A percentile compares a stretch with the other conserved stretches of the same genome.
phyloP scores from a whole-genome alignment of 305 asterid species.

The Striga hermonthica region DNA sequence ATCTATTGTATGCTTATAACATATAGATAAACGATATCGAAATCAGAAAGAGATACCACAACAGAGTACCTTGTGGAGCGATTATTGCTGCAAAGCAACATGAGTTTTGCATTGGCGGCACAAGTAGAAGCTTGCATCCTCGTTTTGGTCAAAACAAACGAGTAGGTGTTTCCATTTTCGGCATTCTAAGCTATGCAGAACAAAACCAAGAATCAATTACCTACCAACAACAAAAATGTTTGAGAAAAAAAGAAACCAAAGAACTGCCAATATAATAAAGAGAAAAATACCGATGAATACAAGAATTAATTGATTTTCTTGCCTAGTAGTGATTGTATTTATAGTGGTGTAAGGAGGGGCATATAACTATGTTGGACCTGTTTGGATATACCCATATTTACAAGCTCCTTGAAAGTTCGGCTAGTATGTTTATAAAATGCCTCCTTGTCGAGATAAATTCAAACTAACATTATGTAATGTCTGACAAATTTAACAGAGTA shows the following conservation, averaged over 20 bases:
- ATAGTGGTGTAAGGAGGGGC: background rate
- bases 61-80: slow-evolving; percentile 29
- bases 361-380: background rate
- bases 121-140: slow-evolving; percentile 19
- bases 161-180: slow-evolving; percentile 5
- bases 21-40: too few relatives aligned
- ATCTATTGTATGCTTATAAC: too few relatives aligned
- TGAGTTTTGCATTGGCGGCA: slow-evolving; percentile 31
- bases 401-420: background rate
- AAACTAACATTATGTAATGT: background rate
- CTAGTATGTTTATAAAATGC: background rate
- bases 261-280: background rate
- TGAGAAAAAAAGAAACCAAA: background rate
- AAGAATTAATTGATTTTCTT: background rate
- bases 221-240: too few relatives aligned
- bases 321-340: background rate
- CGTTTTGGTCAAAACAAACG: slow-evolving; percentile 24
- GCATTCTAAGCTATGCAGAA: background rate
- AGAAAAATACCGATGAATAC: background rate
- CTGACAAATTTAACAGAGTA: background rate
- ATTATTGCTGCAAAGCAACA: slow-evolving; percentile 20
- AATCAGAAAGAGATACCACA: too few relatives aligned
- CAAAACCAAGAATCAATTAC: too few relatives aligned
- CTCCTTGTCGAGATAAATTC: too few relatives aligned
- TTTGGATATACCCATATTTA: background rate